These are phyloP conservation scores for Comarum palustre DNA, from an alignment of 306 rosid species.

Conservation along the genomic window DNA sequence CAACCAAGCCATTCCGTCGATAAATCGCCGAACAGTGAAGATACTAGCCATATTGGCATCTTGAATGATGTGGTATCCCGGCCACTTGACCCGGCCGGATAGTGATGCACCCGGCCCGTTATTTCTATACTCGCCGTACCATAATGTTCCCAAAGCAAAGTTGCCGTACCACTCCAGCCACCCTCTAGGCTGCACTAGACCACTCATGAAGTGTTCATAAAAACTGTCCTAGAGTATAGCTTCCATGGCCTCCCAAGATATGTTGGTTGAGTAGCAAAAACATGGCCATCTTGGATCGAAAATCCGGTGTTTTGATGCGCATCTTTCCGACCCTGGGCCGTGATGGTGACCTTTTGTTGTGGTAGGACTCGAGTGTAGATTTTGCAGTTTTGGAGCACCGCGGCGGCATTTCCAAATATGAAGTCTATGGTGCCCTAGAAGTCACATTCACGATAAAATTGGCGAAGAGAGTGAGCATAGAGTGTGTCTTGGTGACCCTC, in stretches of 20 bases:
- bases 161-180: constrained; percentile 85
- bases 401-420: constrained; percentile 85
- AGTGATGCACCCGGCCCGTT: constrained; percentile 59
- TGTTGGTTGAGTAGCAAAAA: constrained; percentile 70
- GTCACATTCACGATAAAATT: constrained; percentile 71
- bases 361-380: constrained; percentile 71
- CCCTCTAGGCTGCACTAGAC: constrained; percentile 69
- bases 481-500: constrained; percentile 87
- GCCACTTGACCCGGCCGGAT: constrained; percentile 55
- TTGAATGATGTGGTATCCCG: constrained; percentile 57
- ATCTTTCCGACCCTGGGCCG: constrained; percentile 78
- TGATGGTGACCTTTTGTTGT: constrained; percentile 66
- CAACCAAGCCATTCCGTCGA: constrained; percentile 61
- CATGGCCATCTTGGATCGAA: constrained; percentile 56
- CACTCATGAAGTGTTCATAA: constrained; percentile 66
- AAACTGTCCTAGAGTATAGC: constrained; percentile 63
- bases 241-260: constrained; percentile 85
- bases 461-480: constrained; percentile 74
- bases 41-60: constrained; percentile 42
- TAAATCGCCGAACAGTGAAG: constrained; percentile 51
- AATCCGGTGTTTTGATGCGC: constrained; percentile 83
- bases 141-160: constrained; percentile 65
- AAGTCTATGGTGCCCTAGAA: constrained; percentile 82
- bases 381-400: constrained; percentile 70
- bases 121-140: constrained; percentile 83